Base-by-base conservation (phyloP, 306 rosid genomes). In the Lotus japonicus region DNA sequence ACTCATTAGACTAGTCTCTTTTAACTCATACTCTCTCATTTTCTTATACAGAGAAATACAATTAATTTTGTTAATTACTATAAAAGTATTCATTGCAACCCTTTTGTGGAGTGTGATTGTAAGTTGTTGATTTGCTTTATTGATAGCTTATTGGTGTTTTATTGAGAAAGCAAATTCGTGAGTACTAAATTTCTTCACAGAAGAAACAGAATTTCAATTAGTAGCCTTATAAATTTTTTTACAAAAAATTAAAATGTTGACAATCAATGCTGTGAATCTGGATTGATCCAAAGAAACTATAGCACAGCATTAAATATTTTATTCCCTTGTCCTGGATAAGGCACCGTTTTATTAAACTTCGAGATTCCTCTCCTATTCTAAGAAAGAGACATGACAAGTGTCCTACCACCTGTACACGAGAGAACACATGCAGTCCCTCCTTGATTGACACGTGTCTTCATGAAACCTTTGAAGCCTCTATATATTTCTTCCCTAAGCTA, bases 361-460 rank as follows among this genome's bases (percentile, higher is more conserved):
- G 68, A 66, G 72, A 46, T 31, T 50, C 59, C 10, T 55, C 59
- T 55, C 59, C 10, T 19, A 68, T 53, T 50, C 6, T 18, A 18
- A 45, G 4, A 60, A 11, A 46, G 44, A 39, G 36, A 53, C 6
- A 43, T 9, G 92, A 83, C 98, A 85, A 61, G 92, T 87, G 95
- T 85, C 87, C 88, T 45, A 23, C 83, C 95, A 89, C 82, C 81
- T 92, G 95, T 84, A 79, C 38, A 73, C 54, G 15, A 66, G 41
- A 57, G n/a, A 16, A 78, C 79, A 74, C 88, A 73, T 81, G 87
- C 86, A 80, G 11, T 9, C 18, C 75, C 19, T 28, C 10, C 6
- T 51, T 41, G 66, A 17, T 26, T 75, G 75, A 73, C 96, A 87
- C 95, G 92, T 89, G 64, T 81, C 86, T 5, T 12, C 1, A 14